Evolutionary conservation across 495 filamentous ascomycete species (phyloP).

Genomic region (Terfezia claveryi): DNA sequence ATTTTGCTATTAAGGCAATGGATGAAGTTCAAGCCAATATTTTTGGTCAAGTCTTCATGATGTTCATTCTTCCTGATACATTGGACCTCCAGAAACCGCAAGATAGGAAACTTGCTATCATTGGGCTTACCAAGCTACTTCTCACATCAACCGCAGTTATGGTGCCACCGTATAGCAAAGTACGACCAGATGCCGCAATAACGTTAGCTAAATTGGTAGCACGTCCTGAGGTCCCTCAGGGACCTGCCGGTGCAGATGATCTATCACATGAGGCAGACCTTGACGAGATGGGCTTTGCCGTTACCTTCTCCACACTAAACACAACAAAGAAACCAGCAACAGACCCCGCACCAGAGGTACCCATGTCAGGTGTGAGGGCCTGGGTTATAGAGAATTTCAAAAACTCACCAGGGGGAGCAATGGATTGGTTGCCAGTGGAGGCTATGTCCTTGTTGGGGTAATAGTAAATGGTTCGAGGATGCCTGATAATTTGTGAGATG

Average conservation of each 20-base stretch:
- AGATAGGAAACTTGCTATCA: constrained; percentile 82
- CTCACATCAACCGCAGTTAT: constrained; percentile 63
- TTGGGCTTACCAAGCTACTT: constrained; percentile 77
- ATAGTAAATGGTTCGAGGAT: background rate
- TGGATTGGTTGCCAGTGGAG: background rate
- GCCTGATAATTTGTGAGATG: too few relatives aligned
- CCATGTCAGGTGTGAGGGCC: background rate
- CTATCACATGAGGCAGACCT: constrained; percentile 59
- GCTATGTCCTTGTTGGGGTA: background rate
- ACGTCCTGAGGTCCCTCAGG: constrained; percentile 38
- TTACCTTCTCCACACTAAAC: constrained; percentile 77
- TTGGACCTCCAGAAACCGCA: constrained; percentile 63
- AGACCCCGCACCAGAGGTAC: background rate
- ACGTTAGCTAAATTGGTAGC: constrained; percentile 69
- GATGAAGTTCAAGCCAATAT: constrained; percentile 62
- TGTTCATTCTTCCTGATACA: constrained; percentile 68
- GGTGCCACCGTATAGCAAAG: constrained; percentile 49
- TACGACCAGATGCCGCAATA: constrained; percentile 73
- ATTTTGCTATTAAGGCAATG: constrained; percentile 63
- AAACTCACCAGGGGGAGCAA: background rate
- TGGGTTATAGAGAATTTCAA: background rate
- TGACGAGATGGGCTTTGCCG: constrained; percentile 82
- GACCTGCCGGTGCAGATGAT: constrained; percentile 45
- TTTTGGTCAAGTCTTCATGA: constrained; percentile 65
- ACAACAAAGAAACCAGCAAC: constrained; percentile 43